phyloP scores from a whole-genome alignment of 148 eudicot genomes.

The Polygonum maritimum region DNA sequence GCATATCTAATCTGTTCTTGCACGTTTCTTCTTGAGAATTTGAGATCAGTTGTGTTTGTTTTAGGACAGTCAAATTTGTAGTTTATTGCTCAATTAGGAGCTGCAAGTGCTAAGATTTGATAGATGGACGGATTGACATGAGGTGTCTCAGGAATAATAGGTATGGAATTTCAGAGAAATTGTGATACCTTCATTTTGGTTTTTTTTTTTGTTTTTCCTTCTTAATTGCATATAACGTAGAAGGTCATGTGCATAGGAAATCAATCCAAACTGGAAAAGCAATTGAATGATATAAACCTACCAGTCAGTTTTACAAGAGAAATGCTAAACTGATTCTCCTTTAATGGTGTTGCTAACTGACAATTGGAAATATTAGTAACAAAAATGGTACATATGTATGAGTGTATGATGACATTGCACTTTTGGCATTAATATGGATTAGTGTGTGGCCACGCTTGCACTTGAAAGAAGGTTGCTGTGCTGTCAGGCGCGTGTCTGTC shows the following conservation, averaged over 20 bases:
- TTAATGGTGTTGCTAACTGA: background rate
- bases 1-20: background rate
- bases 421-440: background rate
- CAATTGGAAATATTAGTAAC: background rate
- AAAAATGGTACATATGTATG: background rate
- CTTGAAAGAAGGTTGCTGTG: background rate
- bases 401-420: background rate
- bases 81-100: background rate
- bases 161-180: background rate
- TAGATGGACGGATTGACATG: background rate
- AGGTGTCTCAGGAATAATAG: background rate
- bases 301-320: background rate
- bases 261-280: background rate
- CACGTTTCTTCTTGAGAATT: background rate
- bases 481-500: background rate
- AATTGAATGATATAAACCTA: background rate
- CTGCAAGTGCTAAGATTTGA: background rate
- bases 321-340: background rate
- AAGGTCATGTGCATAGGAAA: background rate
- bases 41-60: background rate
- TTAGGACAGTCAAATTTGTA: background rate
- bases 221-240: background rate
- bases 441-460: background rate
- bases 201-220: background rate
- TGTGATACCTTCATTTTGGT: background rate